Evolutionary conservation across 2,329 filamentous ascomycete genomes (phyloP).

Genomic region (Penicillium sp.): DNA sequence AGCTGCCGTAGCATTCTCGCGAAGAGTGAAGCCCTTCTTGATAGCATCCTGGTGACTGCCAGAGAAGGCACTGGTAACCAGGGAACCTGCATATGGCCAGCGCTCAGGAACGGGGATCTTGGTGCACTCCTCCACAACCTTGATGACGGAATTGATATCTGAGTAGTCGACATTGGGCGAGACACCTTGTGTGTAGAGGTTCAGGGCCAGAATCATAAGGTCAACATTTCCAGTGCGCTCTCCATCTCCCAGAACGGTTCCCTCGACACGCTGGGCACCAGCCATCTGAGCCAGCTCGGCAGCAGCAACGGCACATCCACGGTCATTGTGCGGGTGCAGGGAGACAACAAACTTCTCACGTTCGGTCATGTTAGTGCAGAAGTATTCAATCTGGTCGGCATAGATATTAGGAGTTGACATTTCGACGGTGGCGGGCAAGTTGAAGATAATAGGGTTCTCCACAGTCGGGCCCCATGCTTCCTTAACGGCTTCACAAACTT

Average conservation of each 20-base stretch:
- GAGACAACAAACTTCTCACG: slow-evolving; percentile 87
- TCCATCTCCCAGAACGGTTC: slow-evolving; percentile 91
- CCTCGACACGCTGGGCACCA: slow-evolving; percentile 90
- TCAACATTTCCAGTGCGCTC: slow-evolving; percentile 96
- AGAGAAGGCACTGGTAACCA: slow-evolving; percentile 73
- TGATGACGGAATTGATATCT: slow-evolving; percentile 82
- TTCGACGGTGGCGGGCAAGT: slow-evolving; percentile 94
- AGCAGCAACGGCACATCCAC: slow-evolving; percentile 86
- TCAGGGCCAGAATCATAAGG: slow-evolving; percentile 86
- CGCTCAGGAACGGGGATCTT: slow-evolving; percentile 92
- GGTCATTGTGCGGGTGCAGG: slow-evolving; percentile 92
- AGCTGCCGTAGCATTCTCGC: slow-evolving; percentile 63
- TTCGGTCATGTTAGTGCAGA: slow-evolving; percentile 82
- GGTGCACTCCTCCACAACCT: slow-evolving; percentile 87
- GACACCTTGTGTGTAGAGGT: slow-evolving; percentile 93
- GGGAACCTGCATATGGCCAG: slow-evolving; percentile 78
- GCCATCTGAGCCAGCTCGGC: slow-evolving; percentile 96
- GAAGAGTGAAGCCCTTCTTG: slow-evolving; percentile 77
- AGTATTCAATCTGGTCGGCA: slow-evolving; percentile 95
- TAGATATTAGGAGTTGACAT: slow-evolving; percentile 94
- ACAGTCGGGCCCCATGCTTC: slow-evolving; percentile 83
- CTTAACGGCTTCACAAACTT: slow-evolving; percentile 92
- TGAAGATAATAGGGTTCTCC: slow-evolving; percentile 89
- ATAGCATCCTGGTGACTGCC: slow-evolving; percentile 95
- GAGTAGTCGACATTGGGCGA: slow-evolving; percentile 88